Conservation (phyloP, 441 rosid species). For the Aleurites moluccanus region DNA sequence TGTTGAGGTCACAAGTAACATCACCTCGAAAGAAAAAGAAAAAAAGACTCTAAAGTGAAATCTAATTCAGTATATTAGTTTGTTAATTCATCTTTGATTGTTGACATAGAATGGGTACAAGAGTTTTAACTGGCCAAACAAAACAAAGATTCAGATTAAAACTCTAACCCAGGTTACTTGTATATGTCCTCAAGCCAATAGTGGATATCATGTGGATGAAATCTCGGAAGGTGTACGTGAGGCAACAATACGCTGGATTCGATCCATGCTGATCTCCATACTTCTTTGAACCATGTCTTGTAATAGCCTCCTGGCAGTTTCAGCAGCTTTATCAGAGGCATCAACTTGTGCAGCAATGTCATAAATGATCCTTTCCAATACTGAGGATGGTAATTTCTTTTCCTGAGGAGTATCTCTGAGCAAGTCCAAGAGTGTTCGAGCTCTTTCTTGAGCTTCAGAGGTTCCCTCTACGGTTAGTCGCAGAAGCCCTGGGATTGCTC, state of each 20-base stretch:
- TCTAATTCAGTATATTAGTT: constrained; percentile 24
- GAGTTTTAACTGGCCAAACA: constrained; percentile 26
- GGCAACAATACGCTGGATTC: constrained; percentile 39
- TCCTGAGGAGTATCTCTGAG: constrained; percentile 66
- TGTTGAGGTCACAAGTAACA: constrained; percentile 26
- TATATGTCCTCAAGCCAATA: constrained; percentile 6
- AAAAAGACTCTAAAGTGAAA: constrained; percentile 24
- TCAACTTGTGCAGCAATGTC: constrained; percentile 63
- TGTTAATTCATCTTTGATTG: constrained; percentile 22
- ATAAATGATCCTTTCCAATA: constrained; percentile 58
- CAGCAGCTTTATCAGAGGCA: constrained; percentile 66
- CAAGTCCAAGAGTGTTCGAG: constrained; percentile 61
- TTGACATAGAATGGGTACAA: constrained; percentile 20
- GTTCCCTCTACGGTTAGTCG: constrained; percentile 73
- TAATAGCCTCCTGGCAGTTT: constrained; percentile 66
- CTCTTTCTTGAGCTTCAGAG: constrained; percentile 59
- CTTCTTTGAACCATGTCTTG: constrained; percentile 79
- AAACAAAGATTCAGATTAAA: constrained; percentile 29
- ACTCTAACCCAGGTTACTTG: constrained; percentile 22
- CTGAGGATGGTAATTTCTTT: constrained; percentile 54
- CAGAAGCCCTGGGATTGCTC: constrained; percentile 84
- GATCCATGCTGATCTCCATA: constrained; percentile 58
- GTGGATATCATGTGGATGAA: constrained; percentile 25
- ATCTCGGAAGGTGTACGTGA: constrained; percentile 40
- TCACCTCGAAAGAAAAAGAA: constrained; percentile 6